A percentile compares a stretch with the other conserved stretches of the same genome.
phyloP scores from a whole-genome alignment of 768 basidiomycete species.

The Lactarius pseudohatsudake region DNA sequence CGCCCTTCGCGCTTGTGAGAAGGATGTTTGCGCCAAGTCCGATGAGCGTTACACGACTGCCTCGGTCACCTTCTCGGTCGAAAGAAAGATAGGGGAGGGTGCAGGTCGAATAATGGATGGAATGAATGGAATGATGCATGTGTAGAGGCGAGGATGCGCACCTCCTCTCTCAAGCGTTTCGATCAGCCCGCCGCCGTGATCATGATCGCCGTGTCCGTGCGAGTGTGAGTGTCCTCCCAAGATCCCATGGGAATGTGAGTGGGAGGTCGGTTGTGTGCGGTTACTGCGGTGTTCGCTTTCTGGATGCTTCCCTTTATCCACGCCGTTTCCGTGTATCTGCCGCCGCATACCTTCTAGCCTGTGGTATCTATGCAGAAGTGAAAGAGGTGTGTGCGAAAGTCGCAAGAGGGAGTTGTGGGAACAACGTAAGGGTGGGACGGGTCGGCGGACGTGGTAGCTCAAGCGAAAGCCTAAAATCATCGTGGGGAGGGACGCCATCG shows the following conservation, averaged over 20 bases:
- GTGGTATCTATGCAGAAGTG: constrained; percentile 2
- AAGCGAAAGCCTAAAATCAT: not conserved
- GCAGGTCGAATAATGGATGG: not conserved
- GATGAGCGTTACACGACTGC: constrained; percentile 79
- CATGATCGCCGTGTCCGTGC: constrained; percentile 15
- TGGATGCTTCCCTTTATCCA: constrained; percentile 11
- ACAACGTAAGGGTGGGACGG: not conserved
- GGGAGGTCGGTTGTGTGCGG: constrained; percentile 3
- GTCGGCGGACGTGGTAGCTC: not conserved
- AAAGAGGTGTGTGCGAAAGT: not conserved
- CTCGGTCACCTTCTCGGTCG: constrained; percentile 61
- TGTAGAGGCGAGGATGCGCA: constrained; percentile 7
- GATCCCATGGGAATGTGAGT: constrained; percentile 27
- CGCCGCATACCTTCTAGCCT: constrained; percentile 8
- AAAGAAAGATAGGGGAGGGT: not conserved
- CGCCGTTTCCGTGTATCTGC: constrained; percentile 17
- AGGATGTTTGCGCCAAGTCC: constrained; percentile 82
- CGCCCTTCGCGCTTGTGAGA: constrained; percentile 80
- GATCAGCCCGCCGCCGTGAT: constrained; percentile 22
- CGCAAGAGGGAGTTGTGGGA: not conserved
- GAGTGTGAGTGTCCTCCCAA: constrained; percentile 28
- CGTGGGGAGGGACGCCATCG: constrained; percentile 9
- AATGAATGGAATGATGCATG: not conserved
- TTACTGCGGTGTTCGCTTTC: not conserved
- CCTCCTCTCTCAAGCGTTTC: constrained; percentile 28